phyloP scores from a whole-genome alignment of 78 protist genomes.

The Pelomyxa schiedti region DNA sequence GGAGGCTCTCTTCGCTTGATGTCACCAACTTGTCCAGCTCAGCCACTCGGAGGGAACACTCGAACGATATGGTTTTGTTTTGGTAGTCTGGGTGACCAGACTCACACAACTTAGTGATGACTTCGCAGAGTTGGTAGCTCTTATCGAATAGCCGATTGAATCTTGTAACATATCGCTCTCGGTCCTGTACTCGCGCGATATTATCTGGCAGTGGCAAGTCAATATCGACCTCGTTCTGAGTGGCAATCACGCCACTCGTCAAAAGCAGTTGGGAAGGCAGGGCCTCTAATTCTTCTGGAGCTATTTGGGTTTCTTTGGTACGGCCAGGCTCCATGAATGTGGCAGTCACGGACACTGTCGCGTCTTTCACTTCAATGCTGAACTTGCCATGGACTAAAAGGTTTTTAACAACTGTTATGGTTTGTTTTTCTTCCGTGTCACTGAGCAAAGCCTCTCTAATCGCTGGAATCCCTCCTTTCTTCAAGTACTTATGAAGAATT shows the following conservation, averaged over 20 bases:
- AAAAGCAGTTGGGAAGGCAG: slow-evolving; percentile 6
- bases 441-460: slow-evolving; percentile 8
- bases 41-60: not conserved
- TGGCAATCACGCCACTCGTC: slow-evolving; percentile 5
- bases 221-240: not conserved
- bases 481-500: not conserved
- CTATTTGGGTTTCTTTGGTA: not conserved
- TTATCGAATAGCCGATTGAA: slow-evolving; percentile 10
- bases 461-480: not conserved
- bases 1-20: not conserved
- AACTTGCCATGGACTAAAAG: slow-evolving; percentile 4
- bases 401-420: slow-evolving; percentile 7
- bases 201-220: slow-evolving; percentile 6
- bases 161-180: slow-evolving; percentile 10
- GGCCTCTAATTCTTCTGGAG: slow-evolving; percentile 12
- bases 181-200: slow-evolving; percentile 2
- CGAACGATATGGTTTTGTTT: not conserved
- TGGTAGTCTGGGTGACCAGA: slow-evolving; percentile 13
- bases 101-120: slow-evolving; percentile 12
- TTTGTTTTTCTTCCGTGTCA: slow-evolving; percentile 7
- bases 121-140: slow-evolving; percentile 7
- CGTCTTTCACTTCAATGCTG: not conserved
- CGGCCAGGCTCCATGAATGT: not conserved
- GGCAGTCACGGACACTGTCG: slow-evolving; percentile 6
- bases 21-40: not conserved